Base-by-base conservation (phyloP, 345 rosid species). In the Euphorbia peplus region DNA sequence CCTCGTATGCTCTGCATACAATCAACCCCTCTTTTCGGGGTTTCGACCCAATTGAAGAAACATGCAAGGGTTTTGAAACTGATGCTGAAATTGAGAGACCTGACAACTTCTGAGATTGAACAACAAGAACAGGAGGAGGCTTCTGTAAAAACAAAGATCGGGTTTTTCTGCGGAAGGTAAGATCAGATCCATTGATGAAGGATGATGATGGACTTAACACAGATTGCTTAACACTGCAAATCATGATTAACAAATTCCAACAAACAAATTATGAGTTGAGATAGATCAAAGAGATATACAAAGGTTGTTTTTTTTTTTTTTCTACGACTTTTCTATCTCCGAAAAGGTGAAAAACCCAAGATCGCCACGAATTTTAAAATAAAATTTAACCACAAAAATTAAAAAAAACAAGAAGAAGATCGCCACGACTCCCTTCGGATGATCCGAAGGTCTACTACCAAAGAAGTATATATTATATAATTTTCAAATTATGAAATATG, bases 1-100 rank as follows among this genome's bases (percentile, higher is more conserved):
- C 97, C 73, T 90, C 99, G 30, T 88, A 91, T 3, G 99, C 99
- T 60, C 84, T 75, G 72, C 99, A 90, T 69, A 76, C 82, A 70
- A 78, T 70, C 81, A 66, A 65, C 29, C 82, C 52, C 68, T 65
- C 80, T 50, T 60, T 74, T 22, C 28, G 63, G n/a, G 69, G 71
- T 15, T 70, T 67, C 41, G 72, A 62, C 48, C 78, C 68, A 47
- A 82, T 56, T 24, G 85, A 83, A 0, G 86, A 79, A 67, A 93
- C 73, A 63, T 86, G 88, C 41, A 93, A 57, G 4, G 97, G 97
- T 67, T 80, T 89, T 1, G 88, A 82, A 4, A 90, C 24, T 8
- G 87, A 81, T n/a, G n/a, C n/a, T n/a, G n/a, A n/a, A n/a, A n/a
- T n/a, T n/a, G n/a, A n/a, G n/a, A n/a, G n/a, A n/a, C n/a, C n/a